phyloP scores from a whole-genome alignment of 805 yeast species.

The Hanseniaspora taiwanica region DNA sequence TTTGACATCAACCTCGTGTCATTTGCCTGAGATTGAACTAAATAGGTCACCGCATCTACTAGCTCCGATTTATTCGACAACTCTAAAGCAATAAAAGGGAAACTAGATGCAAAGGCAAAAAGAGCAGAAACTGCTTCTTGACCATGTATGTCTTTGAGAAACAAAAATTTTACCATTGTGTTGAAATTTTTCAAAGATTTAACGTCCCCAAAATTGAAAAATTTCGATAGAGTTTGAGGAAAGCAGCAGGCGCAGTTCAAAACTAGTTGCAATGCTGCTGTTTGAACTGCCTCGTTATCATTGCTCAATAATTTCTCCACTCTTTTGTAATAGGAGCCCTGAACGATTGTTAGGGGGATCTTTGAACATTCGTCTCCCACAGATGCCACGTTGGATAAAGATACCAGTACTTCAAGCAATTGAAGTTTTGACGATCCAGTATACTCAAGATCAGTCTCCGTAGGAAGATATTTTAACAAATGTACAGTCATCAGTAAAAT shows the following conservation, averaged over 20 bases:
- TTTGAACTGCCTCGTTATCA: conserved; percentile 36
- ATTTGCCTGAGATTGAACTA: conserved; percentile 17
- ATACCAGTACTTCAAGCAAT: conserved; percentile 40
- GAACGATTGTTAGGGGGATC: not conserved
- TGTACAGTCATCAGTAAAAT: not conserved
- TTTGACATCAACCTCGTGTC: conserved; percentile 22
- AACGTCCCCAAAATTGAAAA: conserved; percentile 39
- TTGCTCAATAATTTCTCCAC: conserved; percentile 33
- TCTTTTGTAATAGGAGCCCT: conserved; percentile 28
- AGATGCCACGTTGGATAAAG: conserved; percentile 56
- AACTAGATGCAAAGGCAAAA: conserved; percentile 23
- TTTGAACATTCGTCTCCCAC: conserved; percentile 22
- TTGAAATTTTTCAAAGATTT: conserved; percentile 29
- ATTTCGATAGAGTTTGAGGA: conserved; percentile 30
- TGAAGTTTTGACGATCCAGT: not conserved
- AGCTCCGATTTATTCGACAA: conserved; percentile 16
- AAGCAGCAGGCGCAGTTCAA: conserved; percentile 41
- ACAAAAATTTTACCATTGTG: conserved; percentile 27
- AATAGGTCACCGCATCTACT: conserved; percentile 13
- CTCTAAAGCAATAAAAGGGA: conserved; percentile 25
- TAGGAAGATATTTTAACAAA: not conserved
- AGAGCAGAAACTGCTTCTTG: conserved; percentile 30
- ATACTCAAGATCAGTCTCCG: not conserved
- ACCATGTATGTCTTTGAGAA: conserved; percentile 27
- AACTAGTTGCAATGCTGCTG: conserved; percentile 49